Percentiles rank a stretch among this genome's conserved stretches.
phyloP scores from a whole-genome alignment of 1,139 yeast genomes.

The Eremothecium cymbalariae region DNA sequence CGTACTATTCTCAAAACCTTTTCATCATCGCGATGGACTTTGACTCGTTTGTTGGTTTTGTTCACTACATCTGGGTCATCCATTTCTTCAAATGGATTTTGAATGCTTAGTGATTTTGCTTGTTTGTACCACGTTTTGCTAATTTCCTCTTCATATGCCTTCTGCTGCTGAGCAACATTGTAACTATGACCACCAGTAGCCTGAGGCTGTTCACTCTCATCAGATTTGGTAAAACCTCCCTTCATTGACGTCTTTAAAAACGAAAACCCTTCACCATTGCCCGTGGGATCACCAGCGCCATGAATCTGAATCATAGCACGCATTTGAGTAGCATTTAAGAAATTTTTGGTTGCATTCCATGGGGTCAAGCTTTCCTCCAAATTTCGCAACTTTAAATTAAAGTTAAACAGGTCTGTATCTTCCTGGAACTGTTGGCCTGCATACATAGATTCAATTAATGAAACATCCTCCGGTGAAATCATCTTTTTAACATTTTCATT shows the following conservation, averaged over 20 bases:
- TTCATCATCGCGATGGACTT: constrained; percentile 25
- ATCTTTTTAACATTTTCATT: constrained; percentile 76
- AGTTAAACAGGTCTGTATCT: constrained; percentile 54
- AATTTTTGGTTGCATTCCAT: constrained; percentile 88
- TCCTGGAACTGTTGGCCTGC: constrained; percentile 80
- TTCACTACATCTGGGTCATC: constrained; percentile 33
- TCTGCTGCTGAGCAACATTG: constrained; percentile 81
- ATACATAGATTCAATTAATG: constrained; percentile 86
- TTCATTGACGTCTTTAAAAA: constrained; percentile 88
- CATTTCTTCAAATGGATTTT: constrained; percentile 37
- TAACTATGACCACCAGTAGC: constrained; percentile 54
- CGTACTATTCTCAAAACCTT: constrained; percentile 69
- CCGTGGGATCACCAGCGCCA: constrained; percentile 97
- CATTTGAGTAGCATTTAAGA: constrained; percentile 89
- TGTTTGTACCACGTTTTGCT: constrained; percentile 88
- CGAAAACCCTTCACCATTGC: constrained; percentile 85
- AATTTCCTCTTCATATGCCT: constrained; percentile 86
- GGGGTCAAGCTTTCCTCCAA: constrained; percentile 85
- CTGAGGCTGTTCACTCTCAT: constrained; percentile 27
- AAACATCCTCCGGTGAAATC: constrained; percentile 88
- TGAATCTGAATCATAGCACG: constrained; percentile 93
- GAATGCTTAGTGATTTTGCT: constrained; percentile 50
- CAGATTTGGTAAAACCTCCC: constrained; percentile 75
- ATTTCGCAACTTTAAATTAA: constrained; percentile 38
- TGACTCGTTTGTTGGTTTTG: constrained; percentile 30